A percentile compares a stretch with the other conserved stretches of the same genome.
Conservation (phyloP, 306 rosid species). For the Hippophae gyantsensis region DNA sequence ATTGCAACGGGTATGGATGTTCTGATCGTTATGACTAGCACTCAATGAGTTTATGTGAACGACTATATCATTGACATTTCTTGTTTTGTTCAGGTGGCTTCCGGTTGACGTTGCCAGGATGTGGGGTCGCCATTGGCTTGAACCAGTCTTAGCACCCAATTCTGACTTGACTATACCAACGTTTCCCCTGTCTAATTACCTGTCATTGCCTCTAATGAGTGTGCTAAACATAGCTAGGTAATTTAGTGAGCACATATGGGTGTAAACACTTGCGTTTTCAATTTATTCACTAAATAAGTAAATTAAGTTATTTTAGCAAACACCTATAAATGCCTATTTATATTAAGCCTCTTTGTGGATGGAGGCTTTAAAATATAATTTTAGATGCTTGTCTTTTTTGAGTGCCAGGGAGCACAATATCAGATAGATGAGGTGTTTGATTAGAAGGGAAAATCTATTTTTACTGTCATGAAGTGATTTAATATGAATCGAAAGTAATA, state of each 20-base stretch:
- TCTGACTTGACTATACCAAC: slow-evolving; percentile 47
- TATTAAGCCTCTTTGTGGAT: no score
- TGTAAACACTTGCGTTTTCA: slow-evolving; percentile 1
- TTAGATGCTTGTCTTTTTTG: no score
- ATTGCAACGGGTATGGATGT: slow-evolving; percentile 77
- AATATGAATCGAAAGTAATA: slow-evolving; percentile 16
- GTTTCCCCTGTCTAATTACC: slow-evolving; percentile 61
- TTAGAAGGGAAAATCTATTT: no score
- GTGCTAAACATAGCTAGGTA: slow-evolving; percentile 88
- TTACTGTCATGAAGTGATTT: background rate
- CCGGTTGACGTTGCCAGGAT: slow-evolving; percentile 90
- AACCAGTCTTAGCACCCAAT: slow-evolving; percentile 63
- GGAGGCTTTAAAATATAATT: no score
- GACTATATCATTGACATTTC: slow-evolving; percentile 7
- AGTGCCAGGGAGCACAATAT: no score
- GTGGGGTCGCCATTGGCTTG: slow-evolving; percentile 99
- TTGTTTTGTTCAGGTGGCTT: slow-evolving; percentile 61
- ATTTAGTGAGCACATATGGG: slow-evolving; percentile 8
- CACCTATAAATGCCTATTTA: no score
- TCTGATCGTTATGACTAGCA: slow-evolving; percentile 1
- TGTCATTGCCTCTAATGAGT: slow-evolving; percentile 87
- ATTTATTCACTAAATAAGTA: no score
- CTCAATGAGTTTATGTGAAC: slow-evolving; percentile 14
- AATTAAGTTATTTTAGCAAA: no score
- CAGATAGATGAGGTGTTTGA: no score